Percentiles rank a stretch among this genome's conserved stretches.
Evolutionary conservation across 176 grass and related monocot species (phyloP).

Genomic region (Carex kokanica): DNA sequence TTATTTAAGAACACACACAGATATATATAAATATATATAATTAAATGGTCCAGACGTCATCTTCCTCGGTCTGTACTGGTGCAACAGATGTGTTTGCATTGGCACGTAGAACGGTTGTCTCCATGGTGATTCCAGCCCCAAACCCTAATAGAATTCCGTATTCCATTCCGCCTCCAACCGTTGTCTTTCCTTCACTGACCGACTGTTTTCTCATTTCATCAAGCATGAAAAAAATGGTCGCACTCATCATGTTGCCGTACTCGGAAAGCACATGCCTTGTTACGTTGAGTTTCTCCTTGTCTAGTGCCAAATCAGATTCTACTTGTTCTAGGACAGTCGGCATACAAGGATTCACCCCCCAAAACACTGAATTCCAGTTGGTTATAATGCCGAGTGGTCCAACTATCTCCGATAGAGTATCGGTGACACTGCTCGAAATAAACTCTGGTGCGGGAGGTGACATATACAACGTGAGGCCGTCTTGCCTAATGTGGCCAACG

Average conservation of each 20-base stretch:
- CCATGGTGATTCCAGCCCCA: conserved; percentile 31
- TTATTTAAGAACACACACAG: not conserved
- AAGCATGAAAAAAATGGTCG: not conserved
- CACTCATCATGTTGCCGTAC: conserved; percentile 16
- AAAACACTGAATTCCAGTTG: conserved; percentile 14
- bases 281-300: conserved; percentile 1
- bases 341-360: not conserved
- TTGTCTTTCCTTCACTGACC: not conserved
- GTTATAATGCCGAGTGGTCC: not conserved
- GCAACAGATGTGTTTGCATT: not conserved
- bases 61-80: not conserved
- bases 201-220: not conserved
- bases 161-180: conserved; percentile 13
- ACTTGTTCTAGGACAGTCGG: not conserved
- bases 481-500: not conserved
- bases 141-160: conserved; percentile 24
- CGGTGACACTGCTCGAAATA: not conserved
- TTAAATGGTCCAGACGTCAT: conserved; percentile 5
- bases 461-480: not conserved
- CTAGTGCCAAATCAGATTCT: not conserved
- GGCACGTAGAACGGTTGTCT: conserved; percentile 25
- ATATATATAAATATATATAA: not conserved
- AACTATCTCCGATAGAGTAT: not conserved
- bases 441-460: not conserved
- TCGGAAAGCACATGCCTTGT: not conserved